Percentiles rank a stretch among this genome's conserved stretches.
These are phyloP conservation scores for Aspergillus sp. DNA, from an alignment of 2,329 filamentous ascomycete species.

Conservation along the genomic window DNA sequence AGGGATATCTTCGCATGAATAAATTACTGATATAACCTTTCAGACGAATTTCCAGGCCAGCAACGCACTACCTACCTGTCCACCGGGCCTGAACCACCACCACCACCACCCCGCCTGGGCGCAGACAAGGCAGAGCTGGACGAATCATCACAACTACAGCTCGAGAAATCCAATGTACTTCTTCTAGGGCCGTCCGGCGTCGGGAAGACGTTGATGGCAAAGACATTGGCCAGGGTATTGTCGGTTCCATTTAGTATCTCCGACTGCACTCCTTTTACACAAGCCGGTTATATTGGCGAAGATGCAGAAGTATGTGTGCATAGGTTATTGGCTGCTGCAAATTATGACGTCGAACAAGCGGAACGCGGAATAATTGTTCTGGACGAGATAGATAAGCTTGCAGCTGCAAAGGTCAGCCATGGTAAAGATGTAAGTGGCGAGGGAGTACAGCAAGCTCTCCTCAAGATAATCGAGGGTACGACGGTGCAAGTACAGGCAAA, in stretches of 20 bases:
- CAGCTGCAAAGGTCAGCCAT: slow-evolving; percentile 79
- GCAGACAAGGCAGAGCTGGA: slow-evolving; percentile 44
- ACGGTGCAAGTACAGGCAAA: slow-evolving; percentile 92
- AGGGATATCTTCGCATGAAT: background rate
- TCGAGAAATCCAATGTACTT: slow-evolving; percentile 95
- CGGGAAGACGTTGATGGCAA: slow-evolving; percentile 90
- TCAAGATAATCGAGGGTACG: slow-evolving; percentile 95
- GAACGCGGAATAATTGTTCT: slow-evolving; percentile 93
- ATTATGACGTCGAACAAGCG: slow-evolving; percentile 80
- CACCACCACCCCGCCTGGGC: slow-evolving; percentile 22
- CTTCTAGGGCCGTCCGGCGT: slow-evolving; percentile 90
- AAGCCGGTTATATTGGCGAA: slow-evolving; percentile 96
- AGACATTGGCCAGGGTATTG: slow-evolving; percentile 87
- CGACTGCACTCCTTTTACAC: slow-evolving; percentile 93
- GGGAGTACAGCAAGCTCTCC: slow-evolving; percentile 89
- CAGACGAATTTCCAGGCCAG: slow-evolving; percentile 65
- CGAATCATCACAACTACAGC: slow-evolving; percentile 64
- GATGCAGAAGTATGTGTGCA: slow-evolving; percentile 97
- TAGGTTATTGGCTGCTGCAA: slow-evolving; percentile 81
- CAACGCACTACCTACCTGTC: slow-evolving; percentile 50
- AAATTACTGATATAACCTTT: slow-evolving; percentile 15
- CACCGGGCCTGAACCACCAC: slow-evolving; percentile 23
- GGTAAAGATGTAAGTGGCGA: slow-evolving; percentile 94
- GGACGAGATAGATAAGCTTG: slow-evolving; percentile 97
- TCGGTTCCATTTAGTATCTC: slow-evolving; percentile 94